Conservation (phyloP, 768 basidiomycete species). For the Jaapia argillacea region DNA sequence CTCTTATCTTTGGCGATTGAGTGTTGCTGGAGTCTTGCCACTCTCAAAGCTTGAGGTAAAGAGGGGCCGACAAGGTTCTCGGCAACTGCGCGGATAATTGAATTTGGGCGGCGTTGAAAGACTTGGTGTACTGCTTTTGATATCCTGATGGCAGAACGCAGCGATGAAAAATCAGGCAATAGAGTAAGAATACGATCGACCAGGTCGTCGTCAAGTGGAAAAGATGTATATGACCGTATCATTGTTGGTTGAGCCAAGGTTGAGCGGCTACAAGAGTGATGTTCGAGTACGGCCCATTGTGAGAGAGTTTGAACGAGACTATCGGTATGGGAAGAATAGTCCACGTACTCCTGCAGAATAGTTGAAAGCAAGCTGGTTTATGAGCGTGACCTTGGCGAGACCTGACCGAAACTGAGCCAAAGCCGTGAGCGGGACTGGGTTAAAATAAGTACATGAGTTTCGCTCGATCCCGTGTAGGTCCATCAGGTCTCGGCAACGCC, state of each 20-base stretch:
- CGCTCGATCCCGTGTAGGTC: no score
- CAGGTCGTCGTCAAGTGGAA: constrained; percentile 8
- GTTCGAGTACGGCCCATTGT: neutral
- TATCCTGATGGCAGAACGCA: constrained; percentile 10
- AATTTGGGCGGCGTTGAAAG: constrained; percentile 12
- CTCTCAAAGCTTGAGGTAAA: constrained; percentile 10
- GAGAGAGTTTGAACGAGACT: neutral
- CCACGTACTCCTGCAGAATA: neutral
- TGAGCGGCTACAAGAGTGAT: neutral
- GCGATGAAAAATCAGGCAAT: constrained; percentile 13
- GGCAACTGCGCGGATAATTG: constrained; percentile 12
- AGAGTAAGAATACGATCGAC: constrained; percentile 13
- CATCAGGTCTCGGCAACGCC: no score
- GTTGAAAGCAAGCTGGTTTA: no score
- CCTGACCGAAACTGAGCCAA: no score
- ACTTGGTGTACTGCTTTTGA: constrained; percentile 12
- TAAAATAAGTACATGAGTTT: no score
- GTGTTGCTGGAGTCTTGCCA: constrained; percentile 4
- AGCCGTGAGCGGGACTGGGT: no score
- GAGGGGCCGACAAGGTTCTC: constrained; percentile 14
- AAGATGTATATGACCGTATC: neutral
- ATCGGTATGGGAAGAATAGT: neutral
- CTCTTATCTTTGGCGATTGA: constrained; percentile 5
- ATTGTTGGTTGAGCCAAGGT: no score
- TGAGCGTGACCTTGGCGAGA: no score